Percentiles rank a stretch among this genome's conserved stretches.
phyloP scores from a whole-genome alignment of 495 filamentous ascomycete genomes.

The Thermothielavioides terrestris region DNA sequence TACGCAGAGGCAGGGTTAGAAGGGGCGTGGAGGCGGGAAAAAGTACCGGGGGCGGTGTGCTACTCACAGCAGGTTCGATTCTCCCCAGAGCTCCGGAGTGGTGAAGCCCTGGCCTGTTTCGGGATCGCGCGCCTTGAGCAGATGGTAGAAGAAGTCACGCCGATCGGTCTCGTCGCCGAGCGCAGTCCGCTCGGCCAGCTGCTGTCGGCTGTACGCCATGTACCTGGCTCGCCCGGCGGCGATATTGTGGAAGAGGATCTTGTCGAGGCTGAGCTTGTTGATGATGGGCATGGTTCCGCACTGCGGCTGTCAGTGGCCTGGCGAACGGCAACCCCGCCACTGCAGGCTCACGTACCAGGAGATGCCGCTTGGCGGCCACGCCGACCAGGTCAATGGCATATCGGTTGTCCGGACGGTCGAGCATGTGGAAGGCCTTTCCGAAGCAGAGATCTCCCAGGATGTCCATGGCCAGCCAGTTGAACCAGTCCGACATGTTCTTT shows the following conservation, averaged over 20 bases:
- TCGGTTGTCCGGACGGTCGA: constrained; percentile 51
- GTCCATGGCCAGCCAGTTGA: constrained; percentile 62
- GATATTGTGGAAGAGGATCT: constrained; percentile 50
- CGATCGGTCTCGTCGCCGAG: constrained; percentile 50
- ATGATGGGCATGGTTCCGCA: constrained; percentile 48
- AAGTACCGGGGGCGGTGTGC: constrained; percentile 30
- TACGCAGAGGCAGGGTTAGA: constrained; percentile 1
- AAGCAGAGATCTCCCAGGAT: constrained; percentile 65
- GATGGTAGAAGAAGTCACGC: constrained; percentile 56
- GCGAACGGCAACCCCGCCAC: background rate
- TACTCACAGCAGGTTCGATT: constrained; percentile 54
- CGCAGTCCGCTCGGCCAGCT: constrained; percentile 47
- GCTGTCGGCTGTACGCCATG: constrained; percentile 47
- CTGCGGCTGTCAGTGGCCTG: constrained; percentile 12
- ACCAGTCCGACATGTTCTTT: constrained; percentile 54
- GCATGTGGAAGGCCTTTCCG: constrained; percentile 63
- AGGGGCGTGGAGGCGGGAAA: background rate
- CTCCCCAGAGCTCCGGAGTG: constrained; percentile 60
- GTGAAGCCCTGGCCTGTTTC: constrained; percentile 57
- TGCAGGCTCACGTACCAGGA: constrained; percentile 38
- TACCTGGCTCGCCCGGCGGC: constrained; percentile 35
- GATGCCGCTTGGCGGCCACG: constrained; percentile 46
- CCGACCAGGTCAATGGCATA: constrained; percentile 50
- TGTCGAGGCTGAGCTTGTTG: constrained; percentile 49
- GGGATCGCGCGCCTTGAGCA: constrained; percentile 50